Percentiles rank a stretch among this genome's conserved stretches.
Conservation (phyloP, 495 filamentous ascomycete species). For the Sabuloglossum arenarium region DNA sequence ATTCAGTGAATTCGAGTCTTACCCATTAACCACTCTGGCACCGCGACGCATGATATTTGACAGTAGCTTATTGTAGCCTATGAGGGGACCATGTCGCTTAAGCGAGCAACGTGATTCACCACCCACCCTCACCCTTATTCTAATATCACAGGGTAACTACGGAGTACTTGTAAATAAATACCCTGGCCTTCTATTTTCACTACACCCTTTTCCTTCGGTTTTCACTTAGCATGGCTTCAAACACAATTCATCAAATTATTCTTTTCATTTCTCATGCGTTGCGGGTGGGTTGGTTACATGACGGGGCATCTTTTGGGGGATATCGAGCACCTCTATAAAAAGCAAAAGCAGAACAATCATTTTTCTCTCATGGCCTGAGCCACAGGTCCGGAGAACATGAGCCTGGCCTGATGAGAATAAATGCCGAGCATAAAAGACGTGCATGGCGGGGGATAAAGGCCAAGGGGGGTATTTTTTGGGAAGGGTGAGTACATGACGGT, state of each 20-base stretch:
- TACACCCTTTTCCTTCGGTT: too few relatives aligned
- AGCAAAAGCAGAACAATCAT: not conserved
- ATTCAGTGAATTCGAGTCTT: constrained; percentile 21
- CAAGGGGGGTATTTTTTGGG: constrained; percentile 8
- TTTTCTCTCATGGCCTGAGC: not conserved
- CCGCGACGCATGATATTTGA: constrained; percentile 2
- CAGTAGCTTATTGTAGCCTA: not conserved
- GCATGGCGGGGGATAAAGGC: not conserved
- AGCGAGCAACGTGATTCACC: not conserved
- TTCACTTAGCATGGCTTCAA: too few relatives aligned
- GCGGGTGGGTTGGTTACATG: not conserved
- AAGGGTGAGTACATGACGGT: constrained; percentile 31
- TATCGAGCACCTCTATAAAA: not conserved
- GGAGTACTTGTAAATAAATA: too few relatives aligned
- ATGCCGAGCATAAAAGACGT: not conserved
- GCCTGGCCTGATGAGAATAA: not conserved
- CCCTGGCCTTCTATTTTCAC: too few relatives aligned
- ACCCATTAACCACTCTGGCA: constrained; percentile 32
- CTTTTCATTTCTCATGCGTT: not conserved
- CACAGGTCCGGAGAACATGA: not conserved
- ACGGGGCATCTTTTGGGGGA: constrained; percentile 1
- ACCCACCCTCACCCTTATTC: not conserved
- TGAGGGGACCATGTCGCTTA: too few relatives aligned
- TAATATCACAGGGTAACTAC: too few relatives aligned
- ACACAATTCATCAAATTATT: not conserved